Percentiles rank a stretch among this genome's conserved stretches.
These are phyloP conservation scores for Atkinsonella texensis DNA, from an alignment of 2,329 filamentous ascomycete species.

Conservation along the genomic window DNA sequence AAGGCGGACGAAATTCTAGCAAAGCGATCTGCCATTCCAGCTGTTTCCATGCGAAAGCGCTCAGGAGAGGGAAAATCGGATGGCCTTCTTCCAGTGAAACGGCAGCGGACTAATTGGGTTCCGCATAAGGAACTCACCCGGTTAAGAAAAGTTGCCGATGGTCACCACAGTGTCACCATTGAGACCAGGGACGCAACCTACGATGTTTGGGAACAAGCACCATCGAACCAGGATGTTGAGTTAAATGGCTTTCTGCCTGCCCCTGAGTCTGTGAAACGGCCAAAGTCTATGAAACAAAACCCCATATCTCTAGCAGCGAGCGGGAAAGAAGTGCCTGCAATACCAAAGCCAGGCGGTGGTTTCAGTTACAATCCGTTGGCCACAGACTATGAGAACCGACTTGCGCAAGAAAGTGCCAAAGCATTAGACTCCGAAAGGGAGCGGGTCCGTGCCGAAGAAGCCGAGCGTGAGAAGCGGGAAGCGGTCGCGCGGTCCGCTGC, in stretches of 20 bases:
- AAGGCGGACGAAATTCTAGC: slow-evolving; percentile 89
- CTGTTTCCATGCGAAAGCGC: slow-evolving; percentile 69
- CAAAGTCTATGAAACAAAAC: slow-evolving; percentile 61
- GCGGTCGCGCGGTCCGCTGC: slow-evolving; percentile 58
- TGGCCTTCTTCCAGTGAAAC: slow-evolving; percentile 63
- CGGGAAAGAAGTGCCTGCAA: slow-evolving; percentile 67
- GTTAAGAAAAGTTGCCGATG: slow-evolving; percentile 68
- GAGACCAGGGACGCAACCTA: slow-evolving; percentile 52
- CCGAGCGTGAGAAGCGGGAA: slow-evolving; percentile 55
- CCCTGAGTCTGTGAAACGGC: slow-evolving; percentile 54
- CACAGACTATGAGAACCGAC: slow-evolving; percentile 68
- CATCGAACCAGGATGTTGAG: slow-evolving; percentile 25
- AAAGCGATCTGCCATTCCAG: slow-evolving; percentile 68
- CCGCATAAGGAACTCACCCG: slow-evolving; percentile 73
- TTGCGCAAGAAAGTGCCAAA: slow-evolving; percentile 64
- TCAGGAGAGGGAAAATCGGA: slow-evolving; percentile 56
- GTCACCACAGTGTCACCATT: slow-evolving; percentile 44
- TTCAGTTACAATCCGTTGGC: slow-evolving; percentile 90
- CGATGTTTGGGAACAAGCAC: slow-evolving; percentile 61
- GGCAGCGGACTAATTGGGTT: slow-evolving; percentile 65
- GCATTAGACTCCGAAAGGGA: slow-evolving; percentile 69
- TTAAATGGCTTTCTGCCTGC: slow-evolving; percentile 50
- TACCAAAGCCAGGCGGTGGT: slow-evolving; percentile 66
- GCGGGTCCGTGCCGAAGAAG: slow-evolving; percentile 54
- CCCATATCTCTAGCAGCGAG: slow-evolving; percentile 74